Evolutionary conservation across 257 asterid species (phyloP).

Genomic region (Primulina huaijiensis): DNA sequence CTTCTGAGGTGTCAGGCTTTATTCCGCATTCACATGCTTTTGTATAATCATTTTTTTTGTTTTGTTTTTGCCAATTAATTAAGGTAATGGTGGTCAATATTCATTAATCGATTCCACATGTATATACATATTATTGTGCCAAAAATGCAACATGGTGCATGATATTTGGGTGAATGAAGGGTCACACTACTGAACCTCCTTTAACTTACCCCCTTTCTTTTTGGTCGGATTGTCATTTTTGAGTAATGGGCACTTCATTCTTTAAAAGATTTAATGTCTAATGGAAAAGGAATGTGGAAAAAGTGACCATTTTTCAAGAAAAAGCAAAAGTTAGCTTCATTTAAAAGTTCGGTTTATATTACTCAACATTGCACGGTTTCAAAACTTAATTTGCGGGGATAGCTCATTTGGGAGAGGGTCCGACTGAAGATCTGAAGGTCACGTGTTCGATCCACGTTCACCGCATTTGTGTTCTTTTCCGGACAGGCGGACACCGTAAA

Average conservation of each 20-base stretch:
- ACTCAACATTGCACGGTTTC: no score
- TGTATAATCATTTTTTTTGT: neutral
- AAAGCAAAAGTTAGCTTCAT: neutral
- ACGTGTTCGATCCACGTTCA: slow-evolving; percentile 74
- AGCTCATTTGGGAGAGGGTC: slow-evolving; percentile 74
- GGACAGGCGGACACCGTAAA: no score
- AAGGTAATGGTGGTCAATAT: no score
- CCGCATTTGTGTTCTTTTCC: slow-evolving; percentile 19
- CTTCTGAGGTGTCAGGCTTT: neutral
- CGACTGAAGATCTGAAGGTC: slow-evolving; percentile 69
- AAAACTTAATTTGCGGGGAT: slow-evolving; percentile 23
- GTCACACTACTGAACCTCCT: neutral
- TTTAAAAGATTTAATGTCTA: neutral
- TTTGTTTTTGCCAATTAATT: no score
- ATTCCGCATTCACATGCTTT: slow-evolving; percentile 24
- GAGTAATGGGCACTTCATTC: neutral
- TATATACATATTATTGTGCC: no score
- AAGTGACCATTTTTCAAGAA: neutral
- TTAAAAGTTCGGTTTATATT: no score
- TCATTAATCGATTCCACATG: no score
- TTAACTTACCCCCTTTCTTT: neutral
- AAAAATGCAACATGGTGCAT: neutral
- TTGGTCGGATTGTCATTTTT: neutral
- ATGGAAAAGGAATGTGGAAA: neutral
- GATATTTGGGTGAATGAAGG: neutral